phyloP scores from a whole-genome alignment of 1,284 basidiomycete genomes.

The Takashimella koratensis region DNA sequence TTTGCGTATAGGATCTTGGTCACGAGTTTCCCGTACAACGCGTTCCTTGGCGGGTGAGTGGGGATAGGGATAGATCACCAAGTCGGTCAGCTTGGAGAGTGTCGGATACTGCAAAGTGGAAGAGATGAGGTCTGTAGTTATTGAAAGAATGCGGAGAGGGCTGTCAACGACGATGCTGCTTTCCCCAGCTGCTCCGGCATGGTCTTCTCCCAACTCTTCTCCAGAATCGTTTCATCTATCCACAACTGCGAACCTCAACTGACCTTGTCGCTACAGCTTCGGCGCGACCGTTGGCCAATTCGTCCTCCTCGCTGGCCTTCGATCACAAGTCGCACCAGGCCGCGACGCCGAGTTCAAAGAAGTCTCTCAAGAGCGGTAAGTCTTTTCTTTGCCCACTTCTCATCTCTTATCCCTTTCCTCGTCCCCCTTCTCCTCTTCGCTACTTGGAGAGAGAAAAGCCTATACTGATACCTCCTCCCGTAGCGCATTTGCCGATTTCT shows the following conservation, averaged over 20 bases:
- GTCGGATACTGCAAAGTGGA: too few species aligned
- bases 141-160: too few species aligned
- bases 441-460: not conserved
- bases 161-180: too few species aligned
- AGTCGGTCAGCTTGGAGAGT: too few species aligned
- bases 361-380: constrained; percentile 90
- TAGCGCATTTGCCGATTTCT: constrained; percentile 96
- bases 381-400: constrained; percentile 6
- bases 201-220: too few species aligned
- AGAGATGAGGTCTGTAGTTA: too few species aligned
- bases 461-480: not conserved
- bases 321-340: constrained; percentile 82
- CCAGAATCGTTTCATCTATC: too few species aligned
- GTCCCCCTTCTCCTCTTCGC: not conserved
- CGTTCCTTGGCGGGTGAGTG: constrained; percentile 88
- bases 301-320: constrained; percentile 85
- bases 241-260: not conserved
- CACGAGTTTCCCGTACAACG: constrained; percentile 94
- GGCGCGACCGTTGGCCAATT: constrained; percentile 93
- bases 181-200: too few species aligned
- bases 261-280: constrained; percentile 59
- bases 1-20: constrained; percentile 89
- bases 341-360: constrained; percentile 66
- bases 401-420: not conserved
- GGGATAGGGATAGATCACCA: too few species aligned